Conservation (phyloP, 1,139 yeast species). For the Meyerozyma guilliermondii region DNA sequence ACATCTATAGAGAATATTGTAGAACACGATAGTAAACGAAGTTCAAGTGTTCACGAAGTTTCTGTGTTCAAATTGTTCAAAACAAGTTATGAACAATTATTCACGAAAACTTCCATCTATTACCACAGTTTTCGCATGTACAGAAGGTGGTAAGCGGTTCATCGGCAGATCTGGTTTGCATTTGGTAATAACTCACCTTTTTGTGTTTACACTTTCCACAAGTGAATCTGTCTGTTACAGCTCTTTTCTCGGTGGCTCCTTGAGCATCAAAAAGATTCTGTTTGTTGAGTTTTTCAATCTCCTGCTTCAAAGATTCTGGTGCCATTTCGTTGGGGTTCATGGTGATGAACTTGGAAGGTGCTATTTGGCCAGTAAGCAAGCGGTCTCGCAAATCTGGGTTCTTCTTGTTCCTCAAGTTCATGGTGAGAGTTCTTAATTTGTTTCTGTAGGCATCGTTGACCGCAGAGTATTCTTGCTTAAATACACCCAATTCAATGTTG, state of each 20-base stretch:
- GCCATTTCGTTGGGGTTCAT: conserved; percentile 96
- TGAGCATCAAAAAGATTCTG: conserved; percentile 94
- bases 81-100: too few species aligned
- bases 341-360: conserved; percentile 59
- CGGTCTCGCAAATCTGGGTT: conserved; percentile 79
- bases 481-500: conserved; percentile 71
- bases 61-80: too few species aligned
- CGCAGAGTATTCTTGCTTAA: conserved; percentile 50
- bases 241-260: conserved; percentile 96
- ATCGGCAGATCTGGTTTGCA: conserved; percentile 98
- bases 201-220: conserved; percentile 98
- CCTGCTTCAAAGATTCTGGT: conserved; percentile 80
- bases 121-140: conserved; percentile 96
- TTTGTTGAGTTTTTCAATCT: conserved; percentile 78
- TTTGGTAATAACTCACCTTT: conserved; percentile 93
- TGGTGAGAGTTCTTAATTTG: conserved; percentile 75
- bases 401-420: conserved; percentile 83
- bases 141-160: conserved; percentile 97
- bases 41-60: too few species aligned
- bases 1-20: neutral
- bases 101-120: conserved; percentile 90
- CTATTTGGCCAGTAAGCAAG: conserved; percentile 59
- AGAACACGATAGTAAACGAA: too few species aligned
- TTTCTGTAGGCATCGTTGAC: conserved; percentile 63
- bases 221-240: conserved; percentile 92